These are phyloP conservation scores for Suillus subluteus DNA, from an alignment of 768 basidiomycete species.

Conservation along the genomic window DNA sequence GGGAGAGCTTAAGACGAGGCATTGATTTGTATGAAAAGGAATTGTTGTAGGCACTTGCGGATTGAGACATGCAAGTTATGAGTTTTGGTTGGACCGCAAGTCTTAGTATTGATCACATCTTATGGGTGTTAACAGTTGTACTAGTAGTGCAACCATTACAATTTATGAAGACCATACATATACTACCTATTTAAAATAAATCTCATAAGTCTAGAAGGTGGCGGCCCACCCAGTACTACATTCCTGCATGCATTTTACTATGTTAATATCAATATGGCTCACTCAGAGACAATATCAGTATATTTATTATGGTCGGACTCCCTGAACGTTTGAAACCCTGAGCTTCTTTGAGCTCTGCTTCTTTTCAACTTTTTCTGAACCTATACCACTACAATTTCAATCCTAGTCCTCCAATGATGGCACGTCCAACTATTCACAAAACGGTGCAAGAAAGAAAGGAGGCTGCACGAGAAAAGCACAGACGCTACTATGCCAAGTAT, in stretches of 20 bases:
- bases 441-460: not conserved
- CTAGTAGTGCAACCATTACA: not conserved
- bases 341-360: conserved; percentile 2
- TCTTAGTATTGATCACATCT: too few relatives aligned
- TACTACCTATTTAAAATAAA: not conserved
- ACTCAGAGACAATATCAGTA: not conserved
- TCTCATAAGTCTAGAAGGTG: not conserved
- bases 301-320: conserved; percentile 1
- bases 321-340: not conserved
- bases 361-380: conserved; percentile 2
- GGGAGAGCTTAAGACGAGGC: not conserved
- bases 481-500: not conserved
- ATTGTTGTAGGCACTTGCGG: not conserved
- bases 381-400: not conserved
- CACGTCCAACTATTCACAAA: not conserved
- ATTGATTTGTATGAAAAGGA: conserved; percentile 2
- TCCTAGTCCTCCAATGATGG: not conserved
- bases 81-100: not conserved
- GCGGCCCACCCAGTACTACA: not conserved
- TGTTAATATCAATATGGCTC: not conserved
- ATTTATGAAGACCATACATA: not conserved
- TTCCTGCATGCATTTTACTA: conserved; percentile 1
- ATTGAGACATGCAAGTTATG: not conserved
- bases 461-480: not conserved
- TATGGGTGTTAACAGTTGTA: not conserved